Base-by-base conservation (phyloP, 2,329 filamentous ascomycete species). In the Amauroascus niger region DNA sequence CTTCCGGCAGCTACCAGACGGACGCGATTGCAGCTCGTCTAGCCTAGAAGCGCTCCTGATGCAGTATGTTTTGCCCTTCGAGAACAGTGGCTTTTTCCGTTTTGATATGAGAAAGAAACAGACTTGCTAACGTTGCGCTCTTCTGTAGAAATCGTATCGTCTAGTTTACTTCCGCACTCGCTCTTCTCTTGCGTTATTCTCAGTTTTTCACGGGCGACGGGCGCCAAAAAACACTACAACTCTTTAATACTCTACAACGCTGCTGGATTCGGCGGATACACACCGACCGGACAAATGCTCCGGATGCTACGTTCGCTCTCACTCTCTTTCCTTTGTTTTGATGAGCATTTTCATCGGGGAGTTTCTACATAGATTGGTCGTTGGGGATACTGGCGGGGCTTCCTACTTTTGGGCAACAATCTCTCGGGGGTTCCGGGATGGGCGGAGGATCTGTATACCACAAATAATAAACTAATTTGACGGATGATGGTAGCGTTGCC, bases 1-100 rank as follows among this genome's bases (percentile, higher is more conserved):
- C 49, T 81, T 94, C 58, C 82, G 89, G 65, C 86, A 93, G 77
- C 86, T 96, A 46, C 88, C 90, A 1, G 74, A 77, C 30, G 79
- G 72, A 16, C 65, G 71, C n/a, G 69, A 67, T 53, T 69, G 73
- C 56, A 76, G 69, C 52, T 71, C 78, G 7, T 69, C 77, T 43
- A 80, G 74, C 54, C 66, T 84, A 40, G 81, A 83, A 65, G 74
- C 74, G 52, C 66, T 79, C 33, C 69, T 85, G 62, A 77, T 77
- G 67, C 71, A 73, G 78, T 79, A 71, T 55, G 74, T 72, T 44
- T 18, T 52, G n/a, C n/a, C n/a, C 14, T 18, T 20, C 30, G n/a
- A n/a, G n/a, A n/a, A n/a, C n/a, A n/a, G 5, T 45, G 20, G 1
- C 1, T 20, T 20, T 14, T 11, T 49, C 30, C 30, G 49, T 11